phyloP scores from a whole-genome alignment of 345 rosid species.

The Salix viminalis region DNA sequence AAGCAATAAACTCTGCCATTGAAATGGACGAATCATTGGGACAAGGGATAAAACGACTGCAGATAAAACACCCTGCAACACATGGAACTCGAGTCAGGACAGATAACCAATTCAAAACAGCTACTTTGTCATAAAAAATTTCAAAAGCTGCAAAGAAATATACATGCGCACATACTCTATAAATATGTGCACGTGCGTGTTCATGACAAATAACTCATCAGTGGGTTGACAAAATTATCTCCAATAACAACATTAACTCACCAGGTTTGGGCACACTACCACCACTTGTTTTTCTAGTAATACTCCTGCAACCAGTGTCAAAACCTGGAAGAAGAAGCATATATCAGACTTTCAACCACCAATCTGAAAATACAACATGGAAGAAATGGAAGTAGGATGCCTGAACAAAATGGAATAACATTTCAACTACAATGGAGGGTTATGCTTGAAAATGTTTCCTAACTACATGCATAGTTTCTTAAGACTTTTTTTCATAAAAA shows the following conservation, averaged over 20 bases:
- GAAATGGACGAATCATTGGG: slow-evolving; percentile 92
- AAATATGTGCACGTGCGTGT: too few species aligned
- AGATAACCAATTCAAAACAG: neutral
- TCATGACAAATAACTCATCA: neutral
- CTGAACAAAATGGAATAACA: neutral
- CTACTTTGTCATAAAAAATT: neutral
- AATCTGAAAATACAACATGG: slow-evolving; percentile 2
- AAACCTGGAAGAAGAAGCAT: slow-evolving; percentile 45
- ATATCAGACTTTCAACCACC: slow-evolving; percentile 10
- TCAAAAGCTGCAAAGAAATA: neutral
- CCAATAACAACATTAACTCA: slow-evolving; percentile 32
- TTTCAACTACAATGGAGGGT: neutral
- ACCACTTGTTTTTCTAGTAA: slow-evolving; percentile 86
- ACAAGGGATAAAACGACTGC: slow-evolving; percentile 75
- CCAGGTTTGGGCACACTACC: slow-evolving; percentile 86
- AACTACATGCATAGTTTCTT: neutral
- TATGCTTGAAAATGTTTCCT: neutral
- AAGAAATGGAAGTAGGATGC: neutral
- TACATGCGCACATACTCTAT: too few species aligned
- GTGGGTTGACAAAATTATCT: neutral
- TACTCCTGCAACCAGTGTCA: slow-evolving; percentile 79
- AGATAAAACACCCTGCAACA: slow-evolving; percentile 84
- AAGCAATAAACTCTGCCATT: slow-evolving; percentile 96
- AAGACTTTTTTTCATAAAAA: neutral
- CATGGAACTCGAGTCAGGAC: slow-evolving; percentile 9